These are phyloP conservation scores for Rubia occidens DNA, from an alignment of 305 asterid genomes.

Conservation along the genomic window DNA sequence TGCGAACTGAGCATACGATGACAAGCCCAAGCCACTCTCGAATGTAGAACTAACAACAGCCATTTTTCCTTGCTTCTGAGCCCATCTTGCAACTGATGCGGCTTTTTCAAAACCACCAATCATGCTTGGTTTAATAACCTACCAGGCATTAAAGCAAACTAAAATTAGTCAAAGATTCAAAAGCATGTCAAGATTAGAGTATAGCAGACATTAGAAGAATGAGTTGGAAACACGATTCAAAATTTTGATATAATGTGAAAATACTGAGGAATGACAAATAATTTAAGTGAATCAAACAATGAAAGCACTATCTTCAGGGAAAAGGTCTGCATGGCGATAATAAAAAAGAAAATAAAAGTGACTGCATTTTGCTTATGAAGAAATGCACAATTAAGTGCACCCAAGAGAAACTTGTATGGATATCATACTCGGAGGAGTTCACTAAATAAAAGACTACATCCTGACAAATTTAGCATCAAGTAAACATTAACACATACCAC, in stretches of 20 bases:
- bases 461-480: slow-evolving; percentile 1
- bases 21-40: slow-evolving; percentile 73
- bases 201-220: background rate
- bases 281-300: background rate
- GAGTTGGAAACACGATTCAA: background rate
- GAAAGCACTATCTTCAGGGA: background rate
- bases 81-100: slow-evolving; percentile 77
- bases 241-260: background rate
- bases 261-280: background rate
- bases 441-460: background rate
- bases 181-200: background rate
- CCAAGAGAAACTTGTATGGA: background rate
- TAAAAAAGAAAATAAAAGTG: background rate
- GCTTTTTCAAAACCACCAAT: slow-evolving; percentile 93
- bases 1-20: slow-evolving; percentile 75
- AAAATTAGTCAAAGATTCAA: background rate
- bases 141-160: slow-evolving; percentile 3
- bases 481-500: slow-evolving; percentile 40
- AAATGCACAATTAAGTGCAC: background rate
- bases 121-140: slow-evolving; percentile 94
- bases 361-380: background rate
- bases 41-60: slow-evolving; percentile 84
- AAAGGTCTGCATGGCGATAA: background rate
- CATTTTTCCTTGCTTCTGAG: slow-evolving; percentile 76
- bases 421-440: background rate